These are phyloP conservation scores for Marchantia polymorpha DNA, from an alignment of 225 moss, liverwort and hornwort species.

Conservation along the genomic window DNA sequence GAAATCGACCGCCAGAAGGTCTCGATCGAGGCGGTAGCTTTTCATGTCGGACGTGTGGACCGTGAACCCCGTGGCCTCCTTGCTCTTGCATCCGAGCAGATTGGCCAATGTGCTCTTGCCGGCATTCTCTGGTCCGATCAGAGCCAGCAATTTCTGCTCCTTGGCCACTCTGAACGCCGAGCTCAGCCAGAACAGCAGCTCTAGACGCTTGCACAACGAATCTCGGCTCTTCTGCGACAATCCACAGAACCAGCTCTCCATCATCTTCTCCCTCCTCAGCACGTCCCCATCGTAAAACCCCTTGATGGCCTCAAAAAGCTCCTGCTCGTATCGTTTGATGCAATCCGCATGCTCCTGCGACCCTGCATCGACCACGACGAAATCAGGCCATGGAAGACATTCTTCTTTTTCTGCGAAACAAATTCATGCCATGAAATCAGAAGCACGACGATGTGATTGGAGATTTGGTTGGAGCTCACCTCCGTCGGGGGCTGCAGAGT, in stretches of 20 bases:
- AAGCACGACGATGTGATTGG: neutral
- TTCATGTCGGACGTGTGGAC: conserved; percentile 17
- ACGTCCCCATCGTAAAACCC: neutral
- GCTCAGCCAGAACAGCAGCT: conserved; percentile 2
- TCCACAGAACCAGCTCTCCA: conserved; percentile 16
- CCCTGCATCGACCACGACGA: neutral
- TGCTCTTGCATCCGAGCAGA: conserved; percentile 18
- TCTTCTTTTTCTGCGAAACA: too few species aligned
- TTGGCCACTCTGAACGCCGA: conserved; percentile 17
- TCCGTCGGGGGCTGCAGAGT: neutral
- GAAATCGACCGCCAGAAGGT: conserved; percentile 17
- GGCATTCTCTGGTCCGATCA: conserved; percentile 20
- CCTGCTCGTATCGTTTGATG: neutral
- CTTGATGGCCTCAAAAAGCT: conserved; percentile 16
- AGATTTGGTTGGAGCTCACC: neutral
- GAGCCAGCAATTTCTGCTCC: conserved; percentile 13
- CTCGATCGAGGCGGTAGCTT: conserved; percentile 3
- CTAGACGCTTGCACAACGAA: conserved; percentile 4
- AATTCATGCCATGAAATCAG: too few species aligned
- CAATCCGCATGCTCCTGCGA: neutral
- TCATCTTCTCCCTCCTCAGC: conserved; percentile 11
- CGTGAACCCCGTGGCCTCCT: conserved; percentile 10
- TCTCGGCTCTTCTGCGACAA: neutral
- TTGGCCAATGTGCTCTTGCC: conserved; percentile 20
- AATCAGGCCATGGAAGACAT: neutral